A percentile compares a stretch with the other conserved stretches of the same genome.
Evolutionary conservation across 495 filamentous ascomycete species (phyloP).

Genomic region (Penicillium diatomitis): DNA sequence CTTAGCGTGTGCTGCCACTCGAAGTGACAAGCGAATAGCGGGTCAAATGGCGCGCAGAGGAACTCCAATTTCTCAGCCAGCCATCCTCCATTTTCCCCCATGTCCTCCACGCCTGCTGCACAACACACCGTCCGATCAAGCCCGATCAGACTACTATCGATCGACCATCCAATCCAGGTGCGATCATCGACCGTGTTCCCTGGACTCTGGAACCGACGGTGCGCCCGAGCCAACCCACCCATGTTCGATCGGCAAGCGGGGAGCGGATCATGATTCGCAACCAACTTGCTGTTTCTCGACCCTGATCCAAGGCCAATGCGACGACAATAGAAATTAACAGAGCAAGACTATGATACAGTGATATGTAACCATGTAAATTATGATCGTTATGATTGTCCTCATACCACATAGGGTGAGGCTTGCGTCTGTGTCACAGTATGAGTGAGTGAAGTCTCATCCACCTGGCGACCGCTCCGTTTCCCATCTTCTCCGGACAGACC

Average conservation of each 20-base stretch:
- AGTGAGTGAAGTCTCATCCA: no score
- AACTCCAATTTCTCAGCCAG: conserved; percentile 18
- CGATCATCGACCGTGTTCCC: conserved; percentile 6
- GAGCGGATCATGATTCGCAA: conserved; percentile 10
- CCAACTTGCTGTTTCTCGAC: conserved; percentile 11
- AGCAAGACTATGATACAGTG: no score
- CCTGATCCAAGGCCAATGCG: conserved; percentile 2
- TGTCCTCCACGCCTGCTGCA: conserved; percentile 2
- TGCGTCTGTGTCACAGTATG: no score
- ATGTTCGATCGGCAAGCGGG: conserved; percentile 5
- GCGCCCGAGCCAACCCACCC: neutral
- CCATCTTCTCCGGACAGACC: no score
- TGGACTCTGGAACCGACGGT: conserved; percentile 1
- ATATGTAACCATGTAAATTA: no score
- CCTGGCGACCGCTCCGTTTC: no score
- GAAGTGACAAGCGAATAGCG: conserved; percentile 17
- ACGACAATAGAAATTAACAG: conserved; percentile 1
- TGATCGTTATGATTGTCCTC: no score
- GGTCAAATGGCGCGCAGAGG: conserved; percentile 11
- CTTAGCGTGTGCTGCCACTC: conserved; percentile 2
- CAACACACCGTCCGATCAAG: conserved; percentile 14
- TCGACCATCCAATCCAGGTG: conserved; percentile 7
- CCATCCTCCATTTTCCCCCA: conserved; percentile 5
- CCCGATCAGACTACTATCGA: conserved; percentile 15
- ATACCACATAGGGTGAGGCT: no score